These are phyloP conservation scores for Penicillium crystallinum DNA, from an alignment of 495 filamentous ascomycete genomes.

Conservation along the genomic window DNA sequence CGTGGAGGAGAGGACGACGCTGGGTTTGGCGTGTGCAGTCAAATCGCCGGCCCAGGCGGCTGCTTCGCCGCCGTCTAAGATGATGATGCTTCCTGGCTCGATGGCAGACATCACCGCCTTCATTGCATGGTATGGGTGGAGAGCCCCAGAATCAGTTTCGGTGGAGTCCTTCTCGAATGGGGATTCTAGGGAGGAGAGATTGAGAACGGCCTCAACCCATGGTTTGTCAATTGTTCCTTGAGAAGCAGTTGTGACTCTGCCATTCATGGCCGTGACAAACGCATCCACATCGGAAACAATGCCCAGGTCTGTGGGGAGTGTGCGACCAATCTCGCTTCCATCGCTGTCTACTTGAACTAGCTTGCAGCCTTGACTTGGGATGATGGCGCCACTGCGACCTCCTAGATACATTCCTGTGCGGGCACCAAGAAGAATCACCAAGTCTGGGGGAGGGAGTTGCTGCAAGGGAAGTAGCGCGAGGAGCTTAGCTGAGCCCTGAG, in stretches of 20 bases:
- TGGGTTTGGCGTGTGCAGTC: conserved; percentile 5
- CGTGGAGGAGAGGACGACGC: conserved; percentile 17
- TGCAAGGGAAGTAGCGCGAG: conserved; percentile 14
- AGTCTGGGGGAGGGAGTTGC: conserved; percentile 11
- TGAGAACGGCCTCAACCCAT: conserved; percentile 16
- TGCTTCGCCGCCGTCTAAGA: conserved; percentile 25
- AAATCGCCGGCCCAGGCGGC: conserved; percentile 17
- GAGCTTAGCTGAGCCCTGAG: conserved; percentile 2
- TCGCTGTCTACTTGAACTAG: conserved; percentile 25
- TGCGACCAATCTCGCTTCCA: conserved; percentile 22
- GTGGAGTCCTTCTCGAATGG: conserved; percentile 18
- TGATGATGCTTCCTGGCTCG: conserved; percentile 21
- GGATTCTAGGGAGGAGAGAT: conserved; percentile 8
- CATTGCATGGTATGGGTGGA: conserved; percentile 27
- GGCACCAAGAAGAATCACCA: conserved; percentile 22
- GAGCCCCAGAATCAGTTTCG: conserved; percentile 9
- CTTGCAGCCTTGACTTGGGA: conserved; percentile 20
- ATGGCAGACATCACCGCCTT: conserved; percentile 17
- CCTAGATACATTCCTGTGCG: conserved; percentile 28
- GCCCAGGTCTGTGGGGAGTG: conserved; percentile 20
- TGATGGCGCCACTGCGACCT: conserved; percentile 20
- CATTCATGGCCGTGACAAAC: conserved; percentile 15
- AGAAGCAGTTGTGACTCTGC: background rate
- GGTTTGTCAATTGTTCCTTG: conserved; percentile 4
- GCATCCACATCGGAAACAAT: conserved; percentile 20